These are phyloP conservation scores for Ramaria rubella DNA, from an alignment of 768 basidiomycete genomes.

Conservation along the genomic window DNA sequence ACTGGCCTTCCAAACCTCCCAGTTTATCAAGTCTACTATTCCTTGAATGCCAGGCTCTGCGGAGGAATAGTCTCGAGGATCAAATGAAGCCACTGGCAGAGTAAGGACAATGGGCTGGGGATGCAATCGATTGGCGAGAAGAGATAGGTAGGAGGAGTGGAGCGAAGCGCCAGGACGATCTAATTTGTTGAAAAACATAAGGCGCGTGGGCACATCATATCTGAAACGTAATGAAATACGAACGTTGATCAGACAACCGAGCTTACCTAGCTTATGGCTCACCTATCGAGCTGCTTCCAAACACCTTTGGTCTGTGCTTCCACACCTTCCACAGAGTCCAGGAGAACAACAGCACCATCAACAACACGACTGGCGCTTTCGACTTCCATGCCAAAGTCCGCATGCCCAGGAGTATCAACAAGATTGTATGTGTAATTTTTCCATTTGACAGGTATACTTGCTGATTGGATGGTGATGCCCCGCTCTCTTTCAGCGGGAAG, in stretches of 20 bases:
- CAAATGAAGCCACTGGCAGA: conserved; percentile 75
- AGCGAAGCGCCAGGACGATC: conserved; percentile 84
- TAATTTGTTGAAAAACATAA: conserved; percentile 83
- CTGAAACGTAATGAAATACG: conserved; percentile 30
- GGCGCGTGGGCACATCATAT: conserved; percentile 70
- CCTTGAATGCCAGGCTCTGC: conserved; percentile 85
- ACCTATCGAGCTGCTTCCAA: conserved; percentile 85
- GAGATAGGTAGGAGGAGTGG: conserved; percentile 59
- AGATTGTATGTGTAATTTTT: conserved; percentile 80
- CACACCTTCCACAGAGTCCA: conserved; percentile 89
- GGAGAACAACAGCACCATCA: conserved; percentile 81
- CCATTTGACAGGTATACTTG: conserved; percentile 85
- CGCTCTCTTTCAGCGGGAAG: conserved; percentile 84
- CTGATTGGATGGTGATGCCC: conserved; percentile 89
- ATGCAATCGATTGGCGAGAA: conserved; percentile 70
- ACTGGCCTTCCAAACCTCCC: conserved; percentile 77
- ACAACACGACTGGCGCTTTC: conserved; percentile 88
- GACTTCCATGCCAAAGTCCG: conserved; percentile 96
- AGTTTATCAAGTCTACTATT: conserved; percentile 74
- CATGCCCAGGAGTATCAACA: conserved; percentile 88
- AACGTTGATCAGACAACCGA: not conserved
- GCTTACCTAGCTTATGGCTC: conserved; percentile 33
- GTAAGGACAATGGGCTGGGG: conserved; percentile 62
- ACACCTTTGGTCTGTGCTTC: conserved; percentile 88
- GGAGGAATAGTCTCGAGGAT: conserved; percentile 52